Conservation (phyloP, 2,329 filamentous ascomycete species). For the Colletotrichum spaethianum region DNA sequence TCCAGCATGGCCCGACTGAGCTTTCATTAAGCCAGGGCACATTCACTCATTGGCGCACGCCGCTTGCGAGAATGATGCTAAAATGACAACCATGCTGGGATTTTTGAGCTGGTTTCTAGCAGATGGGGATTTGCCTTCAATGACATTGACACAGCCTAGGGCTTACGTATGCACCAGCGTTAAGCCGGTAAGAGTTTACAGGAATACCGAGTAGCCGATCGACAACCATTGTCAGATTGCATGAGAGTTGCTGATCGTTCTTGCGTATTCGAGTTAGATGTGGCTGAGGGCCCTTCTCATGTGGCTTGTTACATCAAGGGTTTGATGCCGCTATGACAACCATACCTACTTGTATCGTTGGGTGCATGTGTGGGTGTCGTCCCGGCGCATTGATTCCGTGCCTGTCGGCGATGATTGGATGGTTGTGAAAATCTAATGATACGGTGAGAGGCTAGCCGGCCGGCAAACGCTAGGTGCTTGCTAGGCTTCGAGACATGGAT, state of each 20-base stretch:
- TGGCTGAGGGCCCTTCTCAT: slow-evolving; percentile 15
- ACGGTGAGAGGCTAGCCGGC: neutral
- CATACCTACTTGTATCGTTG: neutral
- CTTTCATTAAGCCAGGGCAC: neutral
- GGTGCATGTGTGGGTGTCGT: neutral
- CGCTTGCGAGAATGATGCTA: slow-evolving; percentile 10
- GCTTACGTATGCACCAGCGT: slow-evolving; percentile 6
- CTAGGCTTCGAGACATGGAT: neutral
- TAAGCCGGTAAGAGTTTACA: neutral
- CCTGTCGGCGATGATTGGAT: neutral
- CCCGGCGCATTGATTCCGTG: neutral
- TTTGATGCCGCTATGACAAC: neutral
- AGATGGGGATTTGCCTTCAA: slow-evolving; percentile 17
- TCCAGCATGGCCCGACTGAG: neutral
- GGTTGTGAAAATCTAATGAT: neutral
- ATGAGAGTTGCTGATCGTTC: slow-evolving; percentile 26
- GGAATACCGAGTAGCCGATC: slow-evolving; percentile 12
- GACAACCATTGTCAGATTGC: slow-evolving; percentile 25
- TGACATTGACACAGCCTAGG: neutral
- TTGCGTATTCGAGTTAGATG: slow-evolving; percentile 9
- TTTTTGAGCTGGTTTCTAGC: neutral
- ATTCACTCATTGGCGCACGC: slow-evolving; percentile 1
- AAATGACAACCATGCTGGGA: neutral
- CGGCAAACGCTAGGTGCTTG: neutral
- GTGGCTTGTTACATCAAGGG: slow-evolving; percentile 22